These are phyloP conservation scores for Ascosphaera aggregata DNA, from an alignment of 2,329 filamentous ascomycete genomes.

Conservation along the genomic window DNA sequence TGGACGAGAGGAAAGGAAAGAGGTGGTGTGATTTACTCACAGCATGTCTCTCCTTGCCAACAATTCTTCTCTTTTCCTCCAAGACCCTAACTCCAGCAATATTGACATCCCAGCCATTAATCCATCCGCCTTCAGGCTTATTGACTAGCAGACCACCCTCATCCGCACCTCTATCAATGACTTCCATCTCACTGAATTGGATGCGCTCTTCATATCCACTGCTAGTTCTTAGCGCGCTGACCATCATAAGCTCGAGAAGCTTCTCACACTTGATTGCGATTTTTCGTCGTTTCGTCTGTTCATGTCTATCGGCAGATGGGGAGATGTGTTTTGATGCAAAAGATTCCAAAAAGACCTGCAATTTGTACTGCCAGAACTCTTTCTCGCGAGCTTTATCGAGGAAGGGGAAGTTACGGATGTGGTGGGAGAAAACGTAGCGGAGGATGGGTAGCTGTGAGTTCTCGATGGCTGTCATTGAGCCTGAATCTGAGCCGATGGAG, in stretches of 20 bases:
- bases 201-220: constrained; percentile 97
- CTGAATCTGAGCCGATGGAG: background rate
- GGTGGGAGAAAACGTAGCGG: constrained; percentile 91
- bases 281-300: constrained; percentile 89
- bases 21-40: constrained; percentile 18
- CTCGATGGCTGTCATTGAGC: constrained; percentile 70
- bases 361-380: constrained; percentile 98
- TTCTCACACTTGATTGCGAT: constrained; percentile 84
- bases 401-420: constrained; percentile 95
- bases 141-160: constrained; percentile 74
- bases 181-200: constrained; percentile 87
- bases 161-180: constrained; percentile 81
- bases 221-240: constrained; percentile 83
- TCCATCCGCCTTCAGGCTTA: constrained; percentile 69
- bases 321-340: constrained; percentile 96
- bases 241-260: constrained; percentile 97
- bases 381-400: constrained; percentile 92
- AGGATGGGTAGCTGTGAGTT: constrained; percentile 87
- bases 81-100: constrained; percentile 53
- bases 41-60: constrained; percentile 32
- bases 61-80: background rate
- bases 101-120: constrained; percentile 95
- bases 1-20: background rate
- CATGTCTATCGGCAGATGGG: constrained; percentile 81
- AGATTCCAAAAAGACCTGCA: constrained; percentile 89